A percentile compares a stretch with the other conserved stretches of the same genome.
phyloP scores from a whole-genome alignment of 306 rosid species.

The Medicago arabica region DNA sequence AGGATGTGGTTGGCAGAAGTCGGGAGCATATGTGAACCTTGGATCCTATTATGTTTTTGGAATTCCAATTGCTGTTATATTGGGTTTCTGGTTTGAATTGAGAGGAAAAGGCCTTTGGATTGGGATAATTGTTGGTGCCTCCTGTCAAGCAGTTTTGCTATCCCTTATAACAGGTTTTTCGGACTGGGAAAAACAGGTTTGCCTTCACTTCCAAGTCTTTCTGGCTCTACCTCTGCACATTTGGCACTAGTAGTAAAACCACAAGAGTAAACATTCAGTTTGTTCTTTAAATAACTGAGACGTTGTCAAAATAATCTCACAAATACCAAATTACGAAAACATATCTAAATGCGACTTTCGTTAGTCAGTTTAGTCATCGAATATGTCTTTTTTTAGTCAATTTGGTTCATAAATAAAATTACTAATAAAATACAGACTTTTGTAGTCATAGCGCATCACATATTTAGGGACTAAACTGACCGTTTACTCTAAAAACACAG shows the following conservation, averaged over 20 bases:
- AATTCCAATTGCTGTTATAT: slow-evolving; percentile 61
- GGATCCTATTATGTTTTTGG: slow-evolving; percentile 78
- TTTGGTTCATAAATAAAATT: too few species aligned
- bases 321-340: too few species aligned
- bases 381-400: background rate
- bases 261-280: background rate
- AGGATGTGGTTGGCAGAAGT: slow-evolving; percentile 79
- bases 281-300: background rate
- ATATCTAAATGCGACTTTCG: background rate
- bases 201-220: slow-evolving; percentile 28
- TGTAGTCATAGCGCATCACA: too few species aligned
- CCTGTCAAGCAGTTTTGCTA: slow-evolving; percentile 56
- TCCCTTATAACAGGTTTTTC: slow-evolving; percentile 52
- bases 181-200: slow-evolving; percentile 73
- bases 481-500: background rate
- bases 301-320: background rate
- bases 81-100: slow-evolving; percentile 60
- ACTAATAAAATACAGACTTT: too few species aligned
- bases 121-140: slow-evolving; percentile 62
- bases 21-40: slow-evolving; percentile 75
- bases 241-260: background rate
- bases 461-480: background rate
- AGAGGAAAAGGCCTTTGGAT: slow-evolving; percentile 79
- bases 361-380: background rate
- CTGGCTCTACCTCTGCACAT: background rate